Base-by-base conservation (phyloP, 352 stramenopile genomes). In the Albugo laibachii region DNA sequence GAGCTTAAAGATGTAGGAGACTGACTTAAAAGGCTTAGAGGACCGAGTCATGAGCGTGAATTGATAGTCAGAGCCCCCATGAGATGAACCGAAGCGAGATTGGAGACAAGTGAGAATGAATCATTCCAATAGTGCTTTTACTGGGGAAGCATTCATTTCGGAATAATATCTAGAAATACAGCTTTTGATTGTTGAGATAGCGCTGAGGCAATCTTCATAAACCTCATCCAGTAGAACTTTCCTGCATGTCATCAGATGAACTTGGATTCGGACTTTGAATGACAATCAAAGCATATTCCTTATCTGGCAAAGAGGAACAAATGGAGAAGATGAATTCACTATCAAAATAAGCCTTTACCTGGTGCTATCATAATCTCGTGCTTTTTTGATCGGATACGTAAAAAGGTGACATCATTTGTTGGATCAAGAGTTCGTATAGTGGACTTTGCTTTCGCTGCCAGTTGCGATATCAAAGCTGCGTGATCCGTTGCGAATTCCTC, bases 351-450 rank as follows among this genome's bases (percentile, higher is more conserved):
- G 38, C 27, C 51, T 31, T 21, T 41, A 75, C 66, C 71, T 13
- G 79, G 79, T 6, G 72, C 68, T 53, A 97, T 88, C 77, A 96
- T 92, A 48, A 97, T 92, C 69, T 97, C 89, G 58, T 94, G 70
- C 57, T 95, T 89, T 59, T 93, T 92, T 43, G 82, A 95, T 54
- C 89, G 79, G 58, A 97, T 88, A 36, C 85, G 67, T 31, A 97
- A 57, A 60, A 97, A 96, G 40, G 81, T 94, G 53, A 97, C 80
- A 57, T 93, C 83, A 59, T 95, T 89, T n/a, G 64, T 87, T 45
- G 87, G 76, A 49, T 95, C 83, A 21, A 96, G 61, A 41, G 74
- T 94, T 47, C 82, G 74, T 49, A 96, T 92, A 21, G 85, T 92
- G 24, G 68, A 81, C 55, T 89, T 86, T 45, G 82, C 83, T 57